Percentiles rank a stretch among this genome's conserved stretches.
Evolutionary conservation across 1,284 basidiomycete genomes (phyloP).

Genomic region (Melampsora larici-populina): DNA sequence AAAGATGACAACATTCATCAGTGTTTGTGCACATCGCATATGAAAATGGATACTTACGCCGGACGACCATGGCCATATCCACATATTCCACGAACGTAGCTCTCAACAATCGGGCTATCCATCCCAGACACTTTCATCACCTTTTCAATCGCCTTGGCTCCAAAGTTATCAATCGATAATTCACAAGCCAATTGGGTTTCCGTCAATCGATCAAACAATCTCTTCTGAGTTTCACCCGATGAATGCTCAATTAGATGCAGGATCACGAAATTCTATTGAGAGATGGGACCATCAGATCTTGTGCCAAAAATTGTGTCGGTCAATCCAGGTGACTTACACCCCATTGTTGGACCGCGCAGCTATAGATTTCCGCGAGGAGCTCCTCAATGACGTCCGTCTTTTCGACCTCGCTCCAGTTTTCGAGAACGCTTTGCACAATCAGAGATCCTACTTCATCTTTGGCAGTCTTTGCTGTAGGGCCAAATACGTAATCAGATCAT

Average conservation of each 20-base stretch:
- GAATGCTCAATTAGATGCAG: constrained; percentile 44
- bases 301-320: too few species aligned
- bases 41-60: constrained; percentile 31
- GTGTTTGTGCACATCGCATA: neutral
- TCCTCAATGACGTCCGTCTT: constrained; percentile 44
- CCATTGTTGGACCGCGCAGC: constrained; percentile 43
- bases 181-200: constrained; percentile 44
- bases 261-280: constrained; percentile 41
- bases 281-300: neutral
- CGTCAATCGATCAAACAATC: constrained; percentile 42
- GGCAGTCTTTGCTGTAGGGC: constrained; percentile 29
- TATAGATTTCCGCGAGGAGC: constrained; percentile 39
- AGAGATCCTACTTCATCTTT: constrained; percentile 44
- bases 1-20: neutral
- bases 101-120: constrained; percentile 42
- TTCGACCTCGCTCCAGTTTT: constrained; percentile 41
- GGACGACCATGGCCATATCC: constrained; percentile 43
- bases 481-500: neutral
- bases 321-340: constrained; percentile 23
- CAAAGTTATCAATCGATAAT: constrained; percentile 43
- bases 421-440: constrained; percentile 43
- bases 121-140: constrained; percentile 43
- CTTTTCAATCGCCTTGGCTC: constrained; percentile 44
- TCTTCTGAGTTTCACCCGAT: constrained; percentile 35
- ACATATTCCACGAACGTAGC: constrained; percentile 42